Evolutionary conservation across 2,329 filamentous ascomycete genomes (phyloP), one percentile per base, ranked within the genome.

Genomic region (Drechslerella dactyloides): DNA sequence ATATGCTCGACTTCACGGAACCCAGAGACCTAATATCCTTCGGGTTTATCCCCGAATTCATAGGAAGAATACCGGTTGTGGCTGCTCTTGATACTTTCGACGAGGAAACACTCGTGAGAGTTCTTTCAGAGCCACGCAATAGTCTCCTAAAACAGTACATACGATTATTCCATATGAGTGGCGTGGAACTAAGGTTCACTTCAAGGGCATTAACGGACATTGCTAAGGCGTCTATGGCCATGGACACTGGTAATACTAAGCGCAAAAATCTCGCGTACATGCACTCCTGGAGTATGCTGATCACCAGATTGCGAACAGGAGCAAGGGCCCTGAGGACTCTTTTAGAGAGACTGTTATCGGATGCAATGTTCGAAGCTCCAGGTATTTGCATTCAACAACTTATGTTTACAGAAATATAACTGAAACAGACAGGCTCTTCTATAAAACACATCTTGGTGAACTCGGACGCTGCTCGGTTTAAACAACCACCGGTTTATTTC

Each of bases 41-140:
- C 73, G 76, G 76, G 10, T 70, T 77, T 30, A 76, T 77, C 23
- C 76, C 76, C 10, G 76, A 77, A 57, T 76, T 77, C 21, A 74
- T 97, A 59, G 94, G 94, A n/a, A 90, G 94, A 17, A 87, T 99
- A 53, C 93, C 96, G 58, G 91, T 96, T 68, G 89, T 92, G 54
- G 92, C 91, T 72, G 90, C 94, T 0, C 85, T 99, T 0, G 89
- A 90, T 13, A 88, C 91, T 0, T 84, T 99, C 0, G 84, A 85
- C 60, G 83, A 86, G 74, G 81, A 84, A 17, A 82, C 87, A 69
- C 86, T 99, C 11, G 87, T 93, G 58, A 88, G 93, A 58, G 94
- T 99, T 73, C 84, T 99, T 42, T 97, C 91, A 0, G 93, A 97
- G 78, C 94, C 94, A 0, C 87, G 90, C 66, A 96, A 97, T 81